phyloP scores from a whole-genome alignment of 306 rosid species.

The Vicia sativa region DNA sequence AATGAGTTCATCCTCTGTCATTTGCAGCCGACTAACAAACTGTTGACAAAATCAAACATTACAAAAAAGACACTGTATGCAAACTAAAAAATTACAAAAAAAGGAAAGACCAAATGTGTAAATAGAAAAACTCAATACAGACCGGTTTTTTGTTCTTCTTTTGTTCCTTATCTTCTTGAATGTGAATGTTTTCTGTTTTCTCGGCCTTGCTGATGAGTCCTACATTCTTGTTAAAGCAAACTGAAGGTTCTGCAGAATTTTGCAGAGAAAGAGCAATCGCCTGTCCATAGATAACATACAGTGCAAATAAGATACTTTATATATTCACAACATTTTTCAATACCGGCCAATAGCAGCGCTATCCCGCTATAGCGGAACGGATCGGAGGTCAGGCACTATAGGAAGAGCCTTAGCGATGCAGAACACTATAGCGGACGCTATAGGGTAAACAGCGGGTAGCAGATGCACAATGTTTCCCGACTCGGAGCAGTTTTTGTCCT shows the following conservation, averaged over 20 bases:
- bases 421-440: too few relatives aligned
- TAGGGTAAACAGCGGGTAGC: too few relatives aligned
- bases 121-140: constrained; percentile 27
- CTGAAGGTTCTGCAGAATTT: constrained; percentile 46
- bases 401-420: too few relatives aligned
- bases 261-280: constrained; percentile 84
- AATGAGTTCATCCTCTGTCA: constrained; percentile 85
- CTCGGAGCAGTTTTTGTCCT: too few relatives aligned
- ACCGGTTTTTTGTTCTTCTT: constrained; percentile 75
- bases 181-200: constrained; percentile 41
- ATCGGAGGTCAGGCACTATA: too few relatives aligned
- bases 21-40: constrained; percentile 79
- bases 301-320: constrained; percentile 33
- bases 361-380: too few relatives aligned
- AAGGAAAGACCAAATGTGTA: constrained; percentile 14
- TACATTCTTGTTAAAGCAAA: constrained; percentile 35
- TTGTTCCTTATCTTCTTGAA: constrained; percentile 56
- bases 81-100: constrained; percentile 18
- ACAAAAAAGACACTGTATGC: background rate
- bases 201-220: constrained; percentile 30
- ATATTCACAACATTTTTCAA: constrained; percentile 6
- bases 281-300: constrained; percentile 47
- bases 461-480: too few relatives aligned
- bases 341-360: too few relatives aligned
- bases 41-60: constrained; percentile 42